phyloP scores from a whole-genome alignment of 345 rosid species.

The Cardamine chenopodiifolia region DNA sequence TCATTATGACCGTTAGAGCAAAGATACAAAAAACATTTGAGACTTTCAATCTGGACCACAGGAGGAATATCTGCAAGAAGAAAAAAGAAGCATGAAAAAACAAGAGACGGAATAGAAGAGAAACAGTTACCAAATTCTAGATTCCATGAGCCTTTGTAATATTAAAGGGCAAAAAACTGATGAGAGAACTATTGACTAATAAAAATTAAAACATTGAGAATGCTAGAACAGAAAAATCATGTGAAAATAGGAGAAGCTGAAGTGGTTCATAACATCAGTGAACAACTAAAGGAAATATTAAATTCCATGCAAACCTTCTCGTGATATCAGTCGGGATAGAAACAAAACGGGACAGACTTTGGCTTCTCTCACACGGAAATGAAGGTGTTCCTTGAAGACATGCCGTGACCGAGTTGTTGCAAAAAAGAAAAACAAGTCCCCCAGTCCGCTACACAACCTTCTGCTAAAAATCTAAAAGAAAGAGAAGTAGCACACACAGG shows the following conservation, averaged over 20 bases:
- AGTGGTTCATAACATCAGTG: conserved; percentile 2
- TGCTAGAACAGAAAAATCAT: conserved; percentile 18
- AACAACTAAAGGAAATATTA: conserved; percentile 1
- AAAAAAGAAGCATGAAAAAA: conserved; percentile 32
- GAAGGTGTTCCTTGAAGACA: conserved; percentile 68
- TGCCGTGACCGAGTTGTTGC: conserved; percentile 56
- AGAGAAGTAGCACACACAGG: conserved; percentile 18
- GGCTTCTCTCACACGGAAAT: conserved; percentile 60
- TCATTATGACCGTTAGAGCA: conserved; percentile 59
- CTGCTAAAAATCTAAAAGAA: conserved; percentile 55
- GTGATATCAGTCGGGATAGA: conserved; percentile 60
- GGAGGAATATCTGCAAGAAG: conserved; percentile 61
- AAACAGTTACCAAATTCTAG: conserved; percentile 4
- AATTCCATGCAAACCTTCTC: conserved; percentile 58
- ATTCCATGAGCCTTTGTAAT: conserved; percentile 1
- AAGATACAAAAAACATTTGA: conserved; percentile 67
- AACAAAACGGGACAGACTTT: conserved; percentile 65
- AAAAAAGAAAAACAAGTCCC: conserved; percentile 65
- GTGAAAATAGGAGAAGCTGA: conserved; percentile 11
- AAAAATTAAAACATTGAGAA: not conserved
- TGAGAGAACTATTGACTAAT: not conserved
- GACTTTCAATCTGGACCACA: conserved; percentile 72
- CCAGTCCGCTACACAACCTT: conserved; percentile 48
- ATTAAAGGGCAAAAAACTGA: not conserved
- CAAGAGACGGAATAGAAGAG: not conserved